These are phyloP conservation scores for Lipomyces spencermartinsiae DNA, from an alignment of 805 yeast species.

Conservation along the genomic window DNA sequence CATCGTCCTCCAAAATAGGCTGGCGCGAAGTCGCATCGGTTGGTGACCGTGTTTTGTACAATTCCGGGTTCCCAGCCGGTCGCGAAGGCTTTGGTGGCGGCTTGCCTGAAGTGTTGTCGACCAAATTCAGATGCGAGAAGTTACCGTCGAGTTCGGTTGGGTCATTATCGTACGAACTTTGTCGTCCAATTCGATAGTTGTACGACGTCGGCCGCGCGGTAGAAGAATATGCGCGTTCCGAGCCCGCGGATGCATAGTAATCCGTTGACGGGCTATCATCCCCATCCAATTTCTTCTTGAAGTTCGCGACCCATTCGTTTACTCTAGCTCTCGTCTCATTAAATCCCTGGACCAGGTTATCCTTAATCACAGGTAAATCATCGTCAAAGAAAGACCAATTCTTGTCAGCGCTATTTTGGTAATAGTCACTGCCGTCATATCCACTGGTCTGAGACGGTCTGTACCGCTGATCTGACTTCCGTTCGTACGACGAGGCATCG, in stretches of 20 bases:
- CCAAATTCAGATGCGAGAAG: constrained; percentile 57
- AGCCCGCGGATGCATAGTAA: constrained; percentile 16
- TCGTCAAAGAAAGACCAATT: constrained; percentile 47
- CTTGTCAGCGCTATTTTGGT: constrained; percentile 14
- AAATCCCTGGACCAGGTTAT: constrained; percentile 72
- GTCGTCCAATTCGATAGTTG: constrained; percentile 28
- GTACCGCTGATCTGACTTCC: constrained; percentile 9
- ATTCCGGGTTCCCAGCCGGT: constrained; percentile 34
- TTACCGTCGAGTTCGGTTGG: constrained; percentile 60
- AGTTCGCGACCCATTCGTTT: constrained; percentile 76
- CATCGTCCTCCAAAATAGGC: constrained; percentile 21
- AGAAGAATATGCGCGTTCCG: constrained; percentile 10
- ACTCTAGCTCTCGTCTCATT: constrained; percentile 81
- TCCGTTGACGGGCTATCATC: constrained; percentile 35
- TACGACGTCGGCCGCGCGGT: constrained; percentile 14
- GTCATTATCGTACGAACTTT: constrained; percentile 57
- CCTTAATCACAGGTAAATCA: constrained; percentile 60
- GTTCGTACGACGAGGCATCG: constrained; percentile 16
- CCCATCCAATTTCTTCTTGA: constrained; percentile 61
- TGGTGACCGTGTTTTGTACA: constrained; percentile 5
- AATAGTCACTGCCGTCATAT: constrained; percentile 17
- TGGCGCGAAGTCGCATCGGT: neutral
- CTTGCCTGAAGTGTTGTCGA: constrained; percentile 46
- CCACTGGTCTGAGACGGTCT: constrained; percentile 6
- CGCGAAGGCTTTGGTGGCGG: constrained; percentile 47